Conservation (phyloP, 1,284 basidiomycete genomes). For the Trichosporon sp. region DNA sequence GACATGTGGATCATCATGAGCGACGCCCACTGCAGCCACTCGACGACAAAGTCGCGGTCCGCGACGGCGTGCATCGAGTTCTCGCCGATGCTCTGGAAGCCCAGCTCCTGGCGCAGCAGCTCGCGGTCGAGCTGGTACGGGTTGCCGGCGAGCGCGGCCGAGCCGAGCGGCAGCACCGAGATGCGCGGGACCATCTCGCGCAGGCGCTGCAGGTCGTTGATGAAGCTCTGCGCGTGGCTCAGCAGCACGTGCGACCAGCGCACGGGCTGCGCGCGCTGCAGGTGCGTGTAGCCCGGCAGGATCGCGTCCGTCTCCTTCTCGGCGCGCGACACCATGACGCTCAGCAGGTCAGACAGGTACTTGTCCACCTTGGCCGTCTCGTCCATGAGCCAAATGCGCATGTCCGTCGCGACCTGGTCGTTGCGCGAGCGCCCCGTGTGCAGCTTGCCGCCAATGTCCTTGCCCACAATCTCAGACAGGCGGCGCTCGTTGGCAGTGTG, state of each 20-base stretch:
- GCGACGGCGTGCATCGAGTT: conserved; percentile 94
- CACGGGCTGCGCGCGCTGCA: conserved; percentile 95
- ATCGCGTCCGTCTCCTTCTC: conserved; percentile 86
- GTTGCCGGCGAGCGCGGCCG: conserved; percentile 92
- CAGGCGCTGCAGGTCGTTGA: conserved; percentile 79
- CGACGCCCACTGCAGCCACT: conserved; percentile 95
- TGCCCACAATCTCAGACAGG: conserved; percentile 85
- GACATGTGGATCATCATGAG: conserved; percentile 89
- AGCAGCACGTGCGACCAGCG: conserved; percentile 96
- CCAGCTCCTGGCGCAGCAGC: conserved; percentile 77
- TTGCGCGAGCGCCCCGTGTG: conserved; percentile 96
- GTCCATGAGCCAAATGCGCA: conserved; percentile 90
- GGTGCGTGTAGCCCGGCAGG: conserved; percentile 94
- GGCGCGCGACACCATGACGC: conserved; percentile 83
- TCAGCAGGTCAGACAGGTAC: conserved; percentile 73
- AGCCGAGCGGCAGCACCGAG: conserved; percentile 87
- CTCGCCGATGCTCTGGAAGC: conserved; percentile 76
- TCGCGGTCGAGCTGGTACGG: conserved; percentile 88
- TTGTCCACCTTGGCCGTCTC: conserved; percentile 67
- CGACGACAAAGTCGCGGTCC: conserved; percentile 94
- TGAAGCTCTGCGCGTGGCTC: conserved; percentile 90
- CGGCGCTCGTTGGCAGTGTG: conserved; percentile 99
- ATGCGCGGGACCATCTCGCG: conserved; percentile 76
- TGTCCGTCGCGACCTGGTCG: conserved; percentile 96
- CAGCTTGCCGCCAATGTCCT: conserved; percentile 77